A percentile compares a stretch with the other conserved stretches of the same genome.
phyloP scores from a whole-genome alignment of 2,329 filamentous ascomycete species.

The Xylaria polymorpha region DNA sequence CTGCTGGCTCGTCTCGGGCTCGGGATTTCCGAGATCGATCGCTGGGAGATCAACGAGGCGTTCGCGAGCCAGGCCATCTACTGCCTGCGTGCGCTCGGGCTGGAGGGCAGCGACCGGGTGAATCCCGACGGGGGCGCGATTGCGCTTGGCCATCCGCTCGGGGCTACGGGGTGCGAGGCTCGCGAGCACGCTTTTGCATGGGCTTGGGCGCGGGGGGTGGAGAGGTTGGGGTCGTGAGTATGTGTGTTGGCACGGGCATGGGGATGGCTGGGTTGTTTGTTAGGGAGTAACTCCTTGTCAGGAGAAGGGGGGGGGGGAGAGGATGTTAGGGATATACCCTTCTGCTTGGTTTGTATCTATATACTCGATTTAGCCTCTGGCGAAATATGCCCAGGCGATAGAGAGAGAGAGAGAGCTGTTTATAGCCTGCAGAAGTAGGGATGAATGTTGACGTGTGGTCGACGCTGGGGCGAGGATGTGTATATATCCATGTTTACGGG shows the following conservation, averaged over 20 bases:
- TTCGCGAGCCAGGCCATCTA: constrained; percentile 76
- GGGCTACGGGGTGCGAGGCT: constrained; percentile 86
- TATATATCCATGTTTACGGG: neutral
- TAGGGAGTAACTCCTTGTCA: constrained; percentile 59
- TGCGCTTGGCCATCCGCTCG: constrained; percentile 91
- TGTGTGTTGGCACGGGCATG: constrained; percentile 90
- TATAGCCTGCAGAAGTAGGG: too few species aligned
- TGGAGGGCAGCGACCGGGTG: constrained; percentile 74
- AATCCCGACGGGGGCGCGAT: constrained; percentile 96
- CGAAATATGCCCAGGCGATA: too few species aligned
- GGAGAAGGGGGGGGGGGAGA: neutral
- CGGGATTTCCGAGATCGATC: constrained; percentile 73
- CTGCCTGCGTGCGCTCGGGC: constrained; percentile 76
- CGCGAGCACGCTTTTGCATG: constrained; percentile 76
- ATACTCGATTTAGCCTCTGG: neutral
- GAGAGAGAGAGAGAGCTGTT: too few species aligned
- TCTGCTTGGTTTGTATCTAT: neutral
- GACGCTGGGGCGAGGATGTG: neutral
- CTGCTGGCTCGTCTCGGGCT: constrained; percentile 78
- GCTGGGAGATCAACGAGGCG: constrained; percentile 96
- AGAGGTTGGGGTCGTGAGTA: constrained; percentile 86
- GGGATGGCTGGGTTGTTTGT: constrained; percentile 77
- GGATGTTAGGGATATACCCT: neutral
- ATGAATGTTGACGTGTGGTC: too few species aligned
- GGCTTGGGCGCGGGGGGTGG: constrained; percentile 74